These are phyloP conservation scores for Yarrowia galli DNA, from an alignment of 1,139 yeast species.

Conservation along the genomic window DNA sequence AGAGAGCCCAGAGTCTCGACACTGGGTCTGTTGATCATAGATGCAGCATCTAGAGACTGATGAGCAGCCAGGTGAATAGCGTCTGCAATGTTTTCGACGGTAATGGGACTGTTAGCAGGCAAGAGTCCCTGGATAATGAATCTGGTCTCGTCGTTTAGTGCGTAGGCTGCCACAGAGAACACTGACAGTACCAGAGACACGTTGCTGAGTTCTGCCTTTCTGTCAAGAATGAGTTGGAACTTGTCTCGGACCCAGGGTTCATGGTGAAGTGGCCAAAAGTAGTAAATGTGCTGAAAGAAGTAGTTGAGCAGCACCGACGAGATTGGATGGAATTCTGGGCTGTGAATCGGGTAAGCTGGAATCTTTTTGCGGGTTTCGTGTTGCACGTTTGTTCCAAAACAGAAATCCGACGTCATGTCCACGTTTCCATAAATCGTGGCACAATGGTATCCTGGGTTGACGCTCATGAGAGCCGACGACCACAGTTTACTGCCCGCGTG, in stretches of 20 bases:
- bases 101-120: background rate
- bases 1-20: slow-evolving; percentile 36
- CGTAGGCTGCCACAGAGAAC: slow-evolving; percentile 17
- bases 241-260: slow-evolving; percentile 37
- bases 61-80: slow-evolving; percentile 25
- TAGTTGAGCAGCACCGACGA: slow-evolving; percentile 25
- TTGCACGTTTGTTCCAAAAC: slow-evolving; percentile 11
- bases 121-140: background rate
- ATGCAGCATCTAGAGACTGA: slow-evolving; percentile 9
- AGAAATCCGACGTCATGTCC: slow-evolving; percentile 30
- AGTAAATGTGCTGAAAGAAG: slow-evolving; percentile 35
- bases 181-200: slow-evolving; percentile 22
- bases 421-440: slow-evolving; percentile 22
- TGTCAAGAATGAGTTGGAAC: slow-evolving; percentile 19
- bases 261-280: slow-evolving; percentile 35
- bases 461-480: slow-evolving; percentile 21
- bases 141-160: slow-evolving; percentile 1
- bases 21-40: slow-evolving; percentile 21
- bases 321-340: slow-evolving; percentile 26
- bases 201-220: slow-evolving; percentile 10
- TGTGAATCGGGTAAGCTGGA: slow-evolving; percentile 6
- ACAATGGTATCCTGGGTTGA: slow-evolving; percentile 36
- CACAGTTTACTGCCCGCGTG: slow-evolving; percentile 27
- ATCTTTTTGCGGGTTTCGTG: background rate
- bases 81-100: slow-evolving; percentile 5